Evolutionary conservation across 2,329 filamentous ascomycete species (phyloP).

Genomic region (Elsinoe batatas): DNA sequence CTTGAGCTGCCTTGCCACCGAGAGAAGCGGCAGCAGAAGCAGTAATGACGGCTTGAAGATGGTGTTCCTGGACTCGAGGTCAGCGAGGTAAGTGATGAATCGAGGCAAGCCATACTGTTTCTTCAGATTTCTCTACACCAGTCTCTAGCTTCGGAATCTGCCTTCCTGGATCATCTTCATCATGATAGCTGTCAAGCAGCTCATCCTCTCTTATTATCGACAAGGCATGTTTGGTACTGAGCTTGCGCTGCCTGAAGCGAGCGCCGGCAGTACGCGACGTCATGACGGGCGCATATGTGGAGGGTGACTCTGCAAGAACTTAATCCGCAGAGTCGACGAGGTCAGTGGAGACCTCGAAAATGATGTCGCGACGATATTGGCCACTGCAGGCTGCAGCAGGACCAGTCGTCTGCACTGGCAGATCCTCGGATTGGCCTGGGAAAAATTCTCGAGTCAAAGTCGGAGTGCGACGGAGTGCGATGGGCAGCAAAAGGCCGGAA

Average conservation of each 20-base stretch:
- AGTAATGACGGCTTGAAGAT: conserved; percentile 78
- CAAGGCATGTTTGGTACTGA: conserved; percentile 81
- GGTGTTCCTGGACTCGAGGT: conserved; percentile 63
- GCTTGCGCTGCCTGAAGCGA: conserved; percentile 69
- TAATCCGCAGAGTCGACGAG: conserved; percentile 8
- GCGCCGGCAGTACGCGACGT: conserved; percentile 25
- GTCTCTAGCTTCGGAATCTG: conserved; percentile 80
- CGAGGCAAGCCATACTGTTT: conserved; percentile 58
- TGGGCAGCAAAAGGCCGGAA: neutral
- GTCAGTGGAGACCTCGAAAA: neutral
- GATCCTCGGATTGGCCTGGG: neutral
- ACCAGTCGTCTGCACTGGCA: neutral
- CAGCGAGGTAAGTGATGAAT: conserved; percentile 14
- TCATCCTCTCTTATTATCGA: conserved; percentile 82
- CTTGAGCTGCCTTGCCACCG: conserved; percentile 51
- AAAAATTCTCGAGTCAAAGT: neutral
- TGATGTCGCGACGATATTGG: neutral
- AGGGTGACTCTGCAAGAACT: conserved; percentile 8
- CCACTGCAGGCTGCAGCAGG: neutral
- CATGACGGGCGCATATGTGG: conserved; percentile 11
- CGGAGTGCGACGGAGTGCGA: neutral
- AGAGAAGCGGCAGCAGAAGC: conserved; percentile 45
- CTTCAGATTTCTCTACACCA: conserved; percentile 92
- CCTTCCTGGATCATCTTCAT: conserved; percentile 77
- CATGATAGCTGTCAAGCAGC: conserved; percentile 58